phyloP scores from a whole-genome alignment of 2,329 filamentous ascomycete species.

The Verruconis gallopava region DNA sequence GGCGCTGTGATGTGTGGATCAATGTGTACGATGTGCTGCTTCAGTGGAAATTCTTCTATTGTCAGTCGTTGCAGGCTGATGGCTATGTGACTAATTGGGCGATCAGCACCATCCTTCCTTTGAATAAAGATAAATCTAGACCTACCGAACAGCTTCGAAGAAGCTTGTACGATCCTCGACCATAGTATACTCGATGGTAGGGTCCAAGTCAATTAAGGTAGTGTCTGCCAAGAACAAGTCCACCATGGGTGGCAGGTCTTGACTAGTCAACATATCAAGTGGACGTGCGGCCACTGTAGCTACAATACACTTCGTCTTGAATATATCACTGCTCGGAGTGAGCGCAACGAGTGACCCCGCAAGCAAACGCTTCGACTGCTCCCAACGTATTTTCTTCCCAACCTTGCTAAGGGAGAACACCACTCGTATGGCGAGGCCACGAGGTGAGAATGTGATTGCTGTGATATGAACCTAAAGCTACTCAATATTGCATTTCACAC shows the following conservation, averaged over 20 bases:
- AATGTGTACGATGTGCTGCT: conserved; percentile 44
- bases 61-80: background rate
- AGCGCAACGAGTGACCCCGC: conserved; percentile 43
- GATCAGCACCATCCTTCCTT: no score
- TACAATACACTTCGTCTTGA: conserved; percentile 51
- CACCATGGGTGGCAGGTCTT: conserved; percentile 55
- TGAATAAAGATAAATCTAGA: no score
- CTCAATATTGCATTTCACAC: background rate
- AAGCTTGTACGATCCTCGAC: conserved; percentile 62
- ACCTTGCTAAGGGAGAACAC: conserved; percentile 9
- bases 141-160: conserved; percentile 57
- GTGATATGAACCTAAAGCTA: conserved; percentile 47
- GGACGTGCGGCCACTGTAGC: conserved; percentile 61
- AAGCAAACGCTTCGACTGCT: conserved; percentile 42
- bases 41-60: conserved; percentile 41
- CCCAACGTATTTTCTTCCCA: conserved; percentile 10
- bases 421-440: conserved; percentile 55
- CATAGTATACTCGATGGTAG: conserved; percentile 60
- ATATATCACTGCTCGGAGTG: conserved; percentile 45
- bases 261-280: conserved; percentile 46
- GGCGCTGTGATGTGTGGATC: conserved; percentile 37
- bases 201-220: conserved; percentile 53
- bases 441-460: conserved; percentile 48
- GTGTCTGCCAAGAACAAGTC: conserved; percentile 59
- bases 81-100: background rate